These are phyloP conservation scores for Spergularia azorica DNA, from an alignment of 179 eudicot species.

Conservation along the genomic window DNA sequence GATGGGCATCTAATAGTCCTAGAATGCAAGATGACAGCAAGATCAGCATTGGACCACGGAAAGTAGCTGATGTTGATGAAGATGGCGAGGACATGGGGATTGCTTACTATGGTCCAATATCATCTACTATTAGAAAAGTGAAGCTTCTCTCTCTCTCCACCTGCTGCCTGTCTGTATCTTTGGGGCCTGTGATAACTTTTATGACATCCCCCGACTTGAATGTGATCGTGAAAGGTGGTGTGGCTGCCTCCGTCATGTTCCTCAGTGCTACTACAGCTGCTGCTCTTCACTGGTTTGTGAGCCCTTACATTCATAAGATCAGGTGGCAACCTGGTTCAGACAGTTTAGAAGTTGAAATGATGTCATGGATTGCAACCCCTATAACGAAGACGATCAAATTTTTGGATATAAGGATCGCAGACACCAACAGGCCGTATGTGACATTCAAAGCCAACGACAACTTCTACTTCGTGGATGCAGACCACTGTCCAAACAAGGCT, in stretches of 20 bases:
- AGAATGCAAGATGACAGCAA: constrained; percentile 54
- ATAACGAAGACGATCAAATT: constrained; percentile 73
- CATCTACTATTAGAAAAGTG: constrained; percentile 83
- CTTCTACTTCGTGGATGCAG: constrained; percentile 77
- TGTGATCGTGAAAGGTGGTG: constrained; percentile 88
- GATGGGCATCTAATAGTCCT: constrained; percentile 62
- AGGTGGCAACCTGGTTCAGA: constrained; percentile 96
- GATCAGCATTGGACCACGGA: constrained; percentile 88
- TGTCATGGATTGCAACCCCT: constrained; percentile 85
- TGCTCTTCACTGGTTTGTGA: constrained; percentile 95
- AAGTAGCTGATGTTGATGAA: constrained; percentile 32
- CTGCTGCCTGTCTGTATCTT: constrained; percentile 87
- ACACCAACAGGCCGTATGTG: constrained; percentile 87
- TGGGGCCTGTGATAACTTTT: constrained; percentile 92
- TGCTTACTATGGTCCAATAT: constrained; percentile 79
- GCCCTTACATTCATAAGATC: constrained; percentile 92
- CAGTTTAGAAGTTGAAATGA: constrained; percentile 87
- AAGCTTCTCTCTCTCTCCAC: constrained; percentile 85
- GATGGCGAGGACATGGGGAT: constrained; percentile 41
- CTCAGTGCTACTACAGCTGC: constrained; percentile 88
- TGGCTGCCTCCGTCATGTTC: constrained; percentile 88
- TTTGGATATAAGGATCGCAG: constrained; percentile 67
- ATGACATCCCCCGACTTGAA: constrained; percentile 83
- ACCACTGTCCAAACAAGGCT: constrained; percentile 89
- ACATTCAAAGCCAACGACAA: constrained; percentile 72